These are phyloP conservation scores for Didymella sp. DNA, from an alignment of 2,329 filamentous ascomycete genomes.

Conservation along the genomic window DNA sequence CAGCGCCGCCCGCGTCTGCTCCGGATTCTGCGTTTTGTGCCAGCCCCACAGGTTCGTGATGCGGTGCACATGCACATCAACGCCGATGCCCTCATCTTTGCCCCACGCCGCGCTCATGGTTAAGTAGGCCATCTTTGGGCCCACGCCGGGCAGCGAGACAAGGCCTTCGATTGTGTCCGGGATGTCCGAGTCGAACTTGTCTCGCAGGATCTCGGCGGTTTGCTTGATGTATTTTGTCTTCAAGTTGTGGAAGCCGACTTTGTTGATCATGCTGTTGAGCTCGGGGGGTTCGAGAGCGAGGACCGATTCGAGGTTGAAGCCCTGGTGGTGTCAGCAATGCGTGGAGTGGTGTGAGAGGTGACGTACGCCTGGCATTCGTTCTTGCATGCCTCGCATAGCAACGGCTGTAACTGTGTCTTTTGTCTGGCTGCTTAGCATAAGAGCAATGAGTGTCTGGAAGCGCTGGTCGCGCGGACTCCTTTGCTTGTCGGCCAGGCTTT, in stretches of 20 bases:
- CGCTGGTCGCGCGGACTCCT: constrained; percentile 65
- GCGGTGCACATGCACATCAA: constrained; percentile 93
- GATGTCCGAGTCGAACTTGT: constrained; percentile 76
- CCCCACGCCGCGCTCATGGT: constrained; percentile 81
- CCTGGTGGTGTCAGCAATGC: constrained; percentile 30
- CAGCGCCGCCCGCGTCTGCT: constrained; percentile 78
- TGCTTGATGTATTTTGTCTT: constrained; percentile 86
- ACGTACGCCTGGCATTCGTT: constrained; percentile 65
- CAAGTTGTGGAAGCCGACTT: constrained; percentile 93
- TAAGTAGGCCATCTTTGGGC: constrained; percentile 93
- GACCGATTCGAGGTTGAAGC: constrained; percentile 78
- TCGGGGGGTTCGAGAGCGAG: constrained; percentile 70
- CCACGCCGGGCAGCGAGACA: constrained; percentile 81
- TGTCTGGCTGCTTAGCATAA: constrained; percentile 93
- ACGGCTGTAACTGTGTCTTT: constrained; percentile 90
- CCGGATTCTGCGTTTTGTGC: constrained; percentile 80
- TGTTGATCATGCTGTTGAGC: constrained; percentile 77
- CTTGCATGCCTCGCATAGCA: constrained; percentile 80
- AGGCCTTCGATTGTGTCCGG: constrained; percentile 79
- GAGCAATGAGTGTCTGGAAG: constrained; percentile 83
- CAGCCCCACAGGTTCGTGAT: constrained; percentile 95
- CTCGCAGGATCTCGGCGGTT: constrained; percentile 73
- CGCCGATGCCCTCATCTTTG: constrained; percentile 78
- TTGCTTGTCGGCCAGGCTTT: constrained; percentile 69
- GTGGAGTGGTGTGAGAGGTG: background rate